These are phyloP conservation scores for Thielaviopsis musarum DNA, from an alignment of 2,329 filamentous ascomycete species.

Conservation along the genomic window DNA sequence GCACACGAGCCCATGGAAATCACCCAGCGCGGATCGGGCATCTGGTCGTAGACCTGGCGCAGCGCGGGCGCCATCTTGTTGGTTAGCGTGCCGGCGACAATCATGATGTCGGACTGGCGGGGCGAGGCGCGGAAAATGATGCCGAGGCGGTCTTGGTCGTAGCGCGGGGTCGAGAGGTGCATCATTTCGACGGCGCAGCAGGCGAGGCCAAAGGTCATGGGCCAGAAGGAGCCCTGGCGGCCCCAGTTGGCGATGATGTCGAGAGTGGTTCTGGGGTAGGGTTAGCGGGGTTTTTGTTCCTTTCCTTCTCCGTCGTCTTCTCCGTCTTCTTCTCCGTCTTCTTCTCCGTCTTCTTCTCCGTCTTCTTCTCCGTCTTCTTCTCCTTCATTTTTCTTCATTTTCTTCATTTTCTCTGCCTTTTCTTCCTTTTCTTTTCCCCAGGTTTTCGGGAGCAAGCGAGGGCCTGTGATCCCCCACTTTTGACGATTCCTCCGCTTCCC, in stretches of 20 bases:
- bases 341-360: too few species aligned
- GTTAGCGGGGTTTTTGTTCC: too few species aligned
- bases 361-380: not conserved
- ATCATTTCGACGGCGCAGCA: constrained; percentile 91
- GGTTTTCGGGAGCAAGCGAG: not conserved
- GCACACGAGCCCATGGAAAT: constrained; percentile 70
- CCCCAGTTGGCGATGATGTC: constrained; percentile 74
- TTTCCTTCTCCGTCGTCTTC: too few species aligned
- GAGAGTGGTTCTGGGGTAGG: constrained; percentile 45
- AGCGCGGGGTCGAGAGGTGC: constrained; percentile 73
- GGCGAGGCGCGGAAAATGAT: constrained; percentile 85
- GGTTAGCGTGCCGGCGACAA: constrained; percentile 79
- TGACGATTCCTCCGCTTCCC: not conserved
- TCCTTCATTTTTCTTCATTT: not conserved
- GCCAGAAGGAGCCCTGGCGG: constrained; percentile 71
- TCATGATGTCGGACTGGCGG: constrained; percentile 82
- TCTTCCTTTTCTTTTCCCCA: too few species aligned
- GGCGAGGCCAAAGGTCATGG: constrained; percentile 74
- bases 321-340: not conserved
- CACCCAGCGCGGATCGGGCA: constrained; percentile 84
- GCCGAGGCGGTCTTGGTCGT: constrained; percentile 75
- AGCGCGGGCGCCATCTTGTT: constrained; percentile 94
- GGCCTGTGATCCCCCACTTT: not conserved
- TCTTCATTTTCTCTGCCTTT: too few species aligned
- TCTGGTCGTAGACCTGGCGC: constrained; percentile 86